phyloP scores from a whole-genome alignment of 1,284 basidiomycete species.

The Ustilago hordei region DNA sequence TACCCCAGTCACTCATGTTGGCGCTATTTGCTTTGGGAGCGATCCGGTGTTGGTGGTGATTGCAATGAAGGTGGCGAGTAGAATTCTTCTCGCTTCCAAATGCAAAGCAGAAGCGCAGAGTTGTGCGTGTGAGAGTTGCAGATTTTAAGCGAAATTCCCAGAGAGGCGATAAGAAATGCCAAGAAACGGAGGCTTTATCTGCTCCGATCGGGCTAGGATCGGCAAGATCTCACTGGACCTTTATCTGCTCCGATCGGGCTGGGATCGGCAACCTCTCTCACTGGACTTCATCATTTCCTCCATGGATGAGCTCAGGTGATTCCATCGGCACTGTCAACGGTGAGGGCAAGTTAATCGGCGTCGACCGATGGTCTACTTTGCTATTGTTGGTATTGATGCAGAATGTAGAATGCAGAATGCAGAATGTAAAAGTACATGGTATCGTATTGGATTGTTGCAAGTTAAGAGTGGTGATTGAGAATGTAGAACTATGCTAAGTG shows the following conservation, averaged over 20 bases:
- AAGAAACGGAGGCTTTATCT: background rate
- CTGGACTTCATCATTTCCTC: background rate
- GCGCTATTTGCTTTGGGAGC: background rate
- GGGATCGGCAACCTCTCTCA: background rate
- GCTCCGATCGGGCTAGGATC: background rate
- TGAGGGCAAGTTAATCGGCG: too few species aligned
- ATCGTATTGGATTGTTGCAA: too few species aligned
- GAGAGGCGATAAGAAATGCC: background rate
- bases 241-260: background rate
- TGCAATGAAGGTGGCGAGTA: conserved; percentile 14
- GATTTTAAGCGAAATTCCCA: conserved; percentile 4
- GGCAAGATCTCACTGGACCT: background rate
- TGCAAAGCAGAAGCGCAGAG: background rate
- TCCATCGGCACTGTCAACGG: too few species aligned
- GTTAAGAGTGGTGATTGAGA: too few species aligned
- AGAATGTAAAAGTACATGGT: too few species aligned
- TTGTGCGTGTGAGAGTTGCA: conserved; percentile 3
- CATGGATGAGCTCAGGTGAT: too few species aligned
- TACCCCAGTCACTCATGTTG: conserved; percentile 65
- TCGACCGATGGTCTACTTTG: too few species aligned
- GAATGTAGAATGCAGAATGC: too few species aligned
- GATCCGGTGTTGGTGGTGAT: background rate
- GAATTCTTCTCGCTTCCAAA: conserved; percentile 7
- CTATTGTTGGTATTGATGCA: too few species aligned
- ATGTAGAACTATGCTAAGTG: background rate